A percentile compares a stretch with the other conserved stretches of the same genome.
These are phyloP conservation scores for Crassisporium funariophilum DNA, from an alignment of 768 basidiomycete genomes.

Conservation along the genomic window DNA sequence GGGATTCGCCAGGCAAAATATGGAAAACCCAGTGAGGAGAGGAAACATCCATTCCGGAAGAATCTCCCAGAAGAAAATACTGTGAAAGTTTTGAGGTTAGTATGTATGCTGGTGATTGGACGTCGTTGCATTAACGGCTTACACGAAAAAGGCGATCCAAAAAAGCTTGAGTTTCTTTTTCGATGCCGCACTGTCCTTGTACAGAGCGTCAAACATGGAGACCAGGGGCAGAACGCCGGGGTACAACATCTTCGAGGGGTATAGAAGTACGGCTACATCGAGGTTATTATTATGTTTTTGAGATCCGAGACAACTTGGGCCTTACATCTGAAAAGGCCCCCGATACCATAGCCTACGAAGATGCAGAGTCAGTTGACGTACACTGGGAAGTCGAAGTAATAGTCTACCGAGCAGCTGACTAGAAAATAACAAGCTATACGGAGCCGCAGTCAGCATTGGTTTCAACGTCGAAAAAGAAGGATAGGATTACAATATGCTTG, in stretches of 20 bases:
- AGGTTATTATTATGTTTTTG: not conserved
- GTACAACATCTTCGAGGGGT: conserved; percentile 57
- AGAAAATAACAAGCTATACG: conserved; percentile 32
- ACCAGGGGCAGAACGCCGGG: conserved; percentile 48
- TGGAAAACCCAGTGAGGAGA: conserved; percentile 54
- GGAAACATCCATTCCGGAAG: conserved; percentile 63
- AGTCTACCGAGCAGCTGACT: conserved; percentile 35
- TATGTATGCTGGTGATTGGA: not conserved
- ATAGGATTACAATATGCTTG: conserved; percentile 41
- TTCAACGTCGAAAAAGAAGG: not conserved
- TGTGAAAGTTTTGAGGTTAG: conserved; percentile 17
- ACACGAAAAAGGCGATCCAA: conserved; percentile 47
- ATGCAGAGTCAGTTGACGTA: not conserved
- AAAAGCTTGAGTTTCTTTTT: conserved; percentile 49
- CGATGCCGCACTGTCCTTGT: conserved; percentile 39
- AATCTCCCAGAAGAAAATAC: conserved; percentile 52
- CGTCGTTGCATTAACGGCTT: conserved; percentile 19
- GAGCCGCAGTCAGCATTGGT: not conserved
- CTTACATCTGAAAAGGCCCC: conserved; percentile 52
- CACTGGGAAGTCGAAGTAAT: not conserved
- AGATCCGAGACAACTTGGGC: not conserved
- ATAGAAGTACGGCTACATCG: conserved; percentile 42
- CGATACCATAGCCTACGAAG: conserved; percentile 53
- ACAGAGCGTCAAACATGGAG: conserved; percentile 52
- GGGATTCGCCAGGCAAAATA: conserved; percentile 60